phyloP scores from a whole-genome alignment of 768 basidiomycete genomes.

The Xanthoconium purpureum region DNA sequence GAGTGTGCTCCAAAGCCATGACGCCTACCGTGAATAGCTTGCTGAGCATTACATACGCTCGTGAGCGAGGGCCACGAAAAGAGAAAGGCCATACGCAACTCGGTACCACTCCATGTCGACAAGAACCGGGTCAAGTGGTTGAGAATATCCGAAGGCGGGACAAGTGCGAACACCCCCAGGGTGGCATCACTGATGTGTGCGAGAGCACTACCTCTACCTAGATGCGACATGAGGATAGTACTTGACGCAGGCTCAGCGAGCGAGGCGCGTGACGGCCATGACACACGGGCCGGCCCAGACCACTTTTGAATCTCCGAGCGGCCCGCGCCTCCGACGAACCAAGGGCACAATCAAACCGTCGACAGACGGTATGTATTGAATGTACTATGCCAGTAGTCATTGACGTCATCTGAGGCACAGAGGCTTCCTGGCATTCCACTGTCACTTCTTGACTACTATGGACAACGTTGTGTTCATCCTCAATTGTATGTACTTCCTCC shows the following conservation, averaged over 20 bases:
- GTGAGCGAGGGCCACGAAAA: slow-evolving; percentile 10
- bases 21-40: slow-evolving; percentile 67
- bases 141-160: slow-evolving; percentile 60
- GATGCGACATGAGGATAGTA: slow-evolving; percentile 44
- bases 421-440: too few relatives aligned
- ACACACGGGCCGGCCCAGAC: not conserved
- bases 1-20: not conserved
- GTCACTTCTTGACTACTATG: too few relatives aligned
- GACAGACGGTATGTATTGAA: too few relatives aligned
- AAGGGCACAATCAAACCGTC: too few relatives aligned
- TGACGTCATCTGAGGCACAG: too few relatives aligned
- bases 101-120: slow-evolving; percentile 83
- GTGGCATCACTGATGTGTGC: slow-evolving; percentile 58
- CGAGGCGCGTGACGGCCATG: not conserved
- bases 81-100: slow-evolving; percentile 50
- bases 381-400: too few relatives aligned
- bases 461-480: too few relatives aligned
- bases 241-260: not conserved
- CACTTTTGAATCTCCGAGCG: not conserved
- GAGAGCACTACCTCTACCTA: slow-evolving; percentile 45
- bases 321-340: too few relatives aligned
- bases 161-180: slow-evolving; percentile 57
- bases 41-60: slow-evolving; percentile 35
- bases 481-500: too few relatives aligned
- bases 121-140: slow-evolving; percentile 74